Conservation (phyloP, 2,329 filamentous ascomycete species). For the Alternaria arbusti region DNA sequence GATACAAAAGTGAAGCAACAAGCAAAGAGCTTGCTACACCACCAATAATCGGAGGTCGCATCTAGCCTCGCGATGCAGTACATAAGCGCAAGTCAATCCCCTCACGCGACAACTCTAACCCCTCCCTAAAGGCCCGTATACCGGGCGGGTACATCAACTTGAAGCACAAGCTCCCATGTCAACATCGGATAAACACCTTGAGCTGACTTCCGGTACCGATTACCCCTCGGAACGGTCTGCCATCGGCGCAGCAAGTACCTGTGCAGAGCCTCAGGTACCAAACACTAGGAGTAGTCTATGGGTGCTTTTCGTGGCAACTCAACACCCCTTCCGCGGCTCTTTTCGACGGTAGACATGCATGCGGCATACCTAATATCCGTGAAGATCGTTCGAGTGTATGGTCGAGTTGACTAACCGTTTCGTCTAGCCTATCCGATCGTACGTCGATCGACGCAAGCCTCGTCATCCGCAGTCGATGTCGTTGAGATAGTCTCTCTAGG, state of each 20-base stretch:
- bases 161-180: neutral
- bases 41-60: neutral
- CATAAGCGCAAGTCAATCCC: neutral
- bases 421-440: neutral
- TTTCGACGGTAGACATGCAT: neutral
- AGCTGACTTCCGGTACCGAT: neutral
- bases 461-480: conserved; percentile 5
- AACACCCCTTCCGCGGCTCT: neutral
- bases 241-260: neutral
- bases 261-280: conserved; percentile 3
- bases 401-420: neutral
- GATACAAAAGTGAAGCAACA: neutral
- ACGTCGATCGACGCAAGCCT: conserved; percentile 3
- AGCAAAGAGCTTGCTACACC: neutral
- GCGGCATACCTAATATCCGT: neutral
- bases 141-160: neutral
- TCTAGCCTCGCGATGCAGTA: neutral
- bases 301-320: conserved; percentile 5
- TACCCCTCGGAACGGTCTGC: neutral
- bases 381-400: neutral
- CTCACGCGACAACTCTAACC: neutral
- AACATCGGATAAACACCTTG: neutral
- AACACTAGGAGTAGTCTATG: conserved; percentile 10
- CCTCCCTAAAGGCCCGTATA: neutral
- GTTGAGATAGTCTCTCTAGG: conserved; percentile 26